phyloP scores from a whole-genome alignment of 371 early-diverging fungal species.

The Chytridiales sp. region DNA sequence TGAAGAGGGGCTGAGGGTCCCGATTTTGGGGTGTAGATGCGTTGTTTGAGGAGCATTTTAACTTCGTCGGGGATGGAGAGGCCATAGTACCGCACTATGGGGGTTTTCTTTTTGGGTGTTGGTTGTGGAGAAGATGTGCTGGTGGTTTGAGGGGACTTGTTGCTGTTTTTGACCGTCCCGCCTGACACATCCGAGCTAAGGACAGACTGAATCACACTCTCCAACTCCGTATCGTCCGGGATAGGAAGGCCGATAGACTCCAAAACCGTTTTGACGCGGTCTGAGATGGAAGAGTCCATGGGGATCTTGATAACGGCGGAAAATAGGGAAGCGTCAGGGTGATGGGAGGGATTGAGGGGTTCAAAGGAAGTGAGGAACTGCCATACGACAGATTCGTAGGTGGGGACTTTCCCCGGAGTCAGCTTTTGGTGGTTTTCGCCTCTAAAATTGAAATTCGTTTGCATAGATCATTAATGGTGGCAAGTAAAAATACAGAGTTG shows the following conservation, averaged over 20 bases:
- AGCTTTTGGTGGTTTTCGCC: constrained; percentile 76
- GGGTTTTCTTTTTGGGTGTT: constrained; percentile 8
- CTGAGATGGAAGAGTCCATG: constrained; percentile 8
- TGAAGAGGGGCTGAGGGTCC: no score
- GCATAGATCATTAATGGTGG: no score
- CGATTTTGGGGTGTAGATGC: no score
- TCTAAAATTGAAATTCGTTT: constrained; percentile 36
- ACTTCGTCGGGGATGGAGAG: background rate
- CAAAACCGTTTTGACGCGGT: constrained; percentile 19
- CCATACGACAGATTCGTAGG: constrained; percentile 53
- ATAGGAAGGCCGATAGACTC: constrained; percentile 12
- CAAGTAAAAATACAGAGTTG: background rate
- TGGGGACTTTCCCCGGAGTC: constrained; percentile 58
- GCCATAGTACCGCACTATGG: constrained; percentile 1
- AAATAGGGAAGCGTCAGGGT: constrained; percentile 45
- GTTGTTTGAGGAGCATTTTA: no score
- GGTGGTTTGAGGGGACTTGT: background rate
- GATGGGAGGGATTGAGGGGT: constrained; percentile 49
- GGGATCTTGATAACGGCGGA: constrained; percentile 55
- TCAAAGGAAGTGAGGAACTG: constrained; percentile 53
- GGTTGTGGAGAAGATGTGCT: background rate
- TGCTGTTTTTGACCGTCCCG: background rate
- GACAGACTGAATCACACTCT: background rate
- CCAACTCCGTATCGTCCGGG: background rate
- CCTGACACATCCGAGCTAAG: background rate